Evolutionary conservation across 768 basidiomycete species (phyloP), one percentile per base, ranked within the genome.

Genomic region (Serendipita vermifera): DNA sequence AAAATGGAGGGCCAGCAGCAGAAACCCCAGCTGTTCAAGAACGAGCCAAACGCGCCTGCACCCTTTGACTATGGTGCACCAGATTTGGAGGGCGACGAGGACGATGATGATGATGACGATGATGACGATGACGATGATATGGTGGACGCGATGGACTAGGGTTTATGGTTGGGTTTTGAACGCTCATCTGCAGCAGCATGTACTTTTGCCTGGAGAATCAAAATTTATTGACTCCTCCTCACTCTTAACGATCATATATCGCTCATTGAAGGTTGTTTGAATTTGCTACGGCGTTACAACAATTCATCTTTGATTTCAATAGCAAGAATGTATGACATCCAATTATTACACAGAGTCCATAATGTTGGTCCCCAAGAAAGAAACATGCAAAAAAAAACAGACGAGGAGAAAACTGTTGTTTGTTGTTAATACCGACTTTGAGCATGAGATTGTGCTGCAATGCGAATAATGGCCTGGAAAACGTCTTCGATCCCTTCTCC

Each of bases 91-190:
- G 46, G 32, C 20, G 46, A 51, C 17, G 81, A 81, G 31, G 75
- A 71, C 5, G 74, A 71, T 0, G 75, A 75, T 24, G 75, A 77
- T n/a, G 60, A 57, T 1, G 57, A 57, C 22, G 59, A 62, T 5
- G 60, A 57, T 6, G 61, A 57, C 9, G 73, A 75, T 36, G 76
- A 79, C 1, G 78, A 79, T 0, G 79, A 82, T 20, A 78, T 80
- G 14, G 75, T 77, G 1, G 76, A 77, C 17, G 78, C 78, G 2
- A 85, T 85, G 82, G 84, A 85, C 64, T 82, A 85, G 62, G 36
- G 55, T 20, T 38, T 58, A 24, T 55, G 77, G 73, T 68, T n/a
- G n/a, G n/a, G n/a, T n/a, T n/a, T n/a, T n/a, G n/a, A n/a, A n/a
- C n/a, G n/a, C n/a, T n/a, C n/a, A n/a, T n/a, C n/a, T n/a, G n/a